Conservation (phyloP, 306 rosid species). For the Gillenia trifoliata region DNA sequence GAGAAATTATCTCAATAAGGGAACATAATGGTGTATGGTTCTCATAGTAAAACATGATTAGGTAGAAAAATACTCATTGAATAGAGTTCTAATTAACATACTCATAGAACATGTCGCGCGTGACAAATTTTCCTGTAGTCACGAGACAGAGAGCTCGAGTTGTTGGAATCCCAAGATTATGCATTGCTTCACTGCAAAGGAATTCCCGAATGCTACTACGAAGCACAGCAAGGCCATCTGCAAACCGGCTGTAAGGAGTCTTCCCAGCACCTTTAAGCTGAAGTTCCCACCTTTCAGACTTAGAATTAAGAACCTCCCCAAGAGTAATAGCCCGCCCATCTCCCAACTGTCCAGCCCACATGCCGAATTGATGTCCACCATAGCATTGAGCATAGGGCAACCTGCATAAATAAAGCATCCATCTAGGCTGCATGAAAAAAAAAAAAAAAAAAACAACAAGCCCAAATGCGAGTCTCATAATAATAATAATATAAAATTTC, state of each 20-base stretch:
- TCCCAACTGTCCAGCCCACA: constrained; percentile 99
- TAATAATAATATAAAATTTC: no score
- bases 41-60: background rate
- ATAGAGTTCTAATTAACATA: constrained; percentile 34
- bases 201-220: constrained; percentile 98
- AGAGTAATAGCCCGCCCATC: constrained; percentile 97
- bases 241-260: constrained; percentile 96
- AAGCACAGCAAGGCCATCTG: constrained; percentile 95
- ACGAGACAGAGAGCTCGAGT: constrained; percentile 87
- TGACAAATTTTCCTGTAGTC: constrained; percentile 82
- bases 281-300: constrained; percentile 88
- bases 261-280: constrained; percentile 98
- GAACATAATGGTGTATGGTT: background rate
- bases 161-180: constrained; percentile 90
- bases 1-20: background rate
- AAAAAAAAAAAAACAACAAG: background rate
- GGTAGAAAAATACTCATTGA: background rate
- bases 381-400: constrained; percentile 95
- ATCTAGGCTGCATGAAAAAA: constrained; percentile 15
- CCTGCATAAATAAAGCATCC: constrained; percentile 37
- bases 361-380: constrained; percentile 98
- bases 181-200: constrained; percentile 98
- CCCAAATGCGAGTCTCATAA: background rate
- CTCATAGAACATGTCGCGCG: constrained; percentile 98
- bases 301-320: constrained; percentile 80